These are phyloP conservation scores for Populus ilicifolia DNA, from an alignment of 345 rosid genomes.

Conservation along the genomic window DNA sequence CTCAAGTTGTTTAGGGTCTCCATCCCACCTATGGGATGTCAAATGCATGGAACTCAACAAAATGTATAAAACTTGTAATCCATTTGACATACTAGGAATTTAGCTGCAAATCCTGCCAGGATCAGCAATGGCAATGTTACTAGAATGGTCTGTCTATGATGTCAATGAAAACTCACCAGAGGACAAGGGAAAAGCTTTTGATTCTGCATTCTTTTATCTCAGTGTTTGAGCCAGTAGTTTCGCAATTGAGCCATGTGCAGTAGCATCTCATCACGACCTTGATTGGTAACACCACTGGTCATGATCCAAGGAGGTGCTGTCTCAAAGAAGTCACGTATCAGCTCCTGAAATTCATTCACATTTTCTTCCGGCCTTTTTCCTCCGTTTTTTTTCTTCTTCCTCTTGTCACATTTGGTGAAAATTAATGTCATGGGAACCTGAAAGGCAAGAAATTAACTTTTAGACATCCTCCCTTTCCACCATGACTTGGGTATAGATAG, in stretches of 20 bases:
- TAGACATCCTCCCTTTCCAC: neutral
- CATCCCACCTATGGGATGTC: neutral
- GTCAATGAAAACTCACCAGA: neutral
- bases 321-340: slow-evolving; percentile 70
- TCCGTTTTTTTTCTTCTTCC: slow-evolving; percentile 90
- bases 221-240: slow-evolving; percentile 91
- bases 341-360: slow-evolving; percentile 65
- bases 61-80: neutral
- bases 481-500: neutral
- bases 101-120: neutral
- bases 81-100: neutral
- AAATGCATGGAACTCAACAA: neutral
- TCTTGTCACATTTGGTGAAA: slow-evolving; percentile 93
- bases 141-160: neutral
- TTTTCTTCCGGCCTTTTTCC: slow-evolving; percentile 88
- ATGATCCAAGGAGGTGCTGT: slow-evolving; percentile 95
- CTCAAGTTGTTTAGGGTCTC: neutral
- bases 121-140: neutral
- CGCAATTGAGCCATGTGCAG: slow-evolving; percentile 93
- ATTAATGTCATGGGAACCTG: slow-evolving; percentile 93
- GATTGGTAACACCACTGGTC: slow-evolving; percentile 95
- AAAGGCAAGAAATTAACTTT: neutral
- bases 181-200: neutral
- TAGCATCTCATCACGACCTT: slow-evolving; percentile 94
- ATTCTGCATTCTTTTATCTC: slow-evolving; percentile 9